Evolutionary conservation across 257 asterid species (phyloP).

Genomic region (Lantana camara): DNA sequence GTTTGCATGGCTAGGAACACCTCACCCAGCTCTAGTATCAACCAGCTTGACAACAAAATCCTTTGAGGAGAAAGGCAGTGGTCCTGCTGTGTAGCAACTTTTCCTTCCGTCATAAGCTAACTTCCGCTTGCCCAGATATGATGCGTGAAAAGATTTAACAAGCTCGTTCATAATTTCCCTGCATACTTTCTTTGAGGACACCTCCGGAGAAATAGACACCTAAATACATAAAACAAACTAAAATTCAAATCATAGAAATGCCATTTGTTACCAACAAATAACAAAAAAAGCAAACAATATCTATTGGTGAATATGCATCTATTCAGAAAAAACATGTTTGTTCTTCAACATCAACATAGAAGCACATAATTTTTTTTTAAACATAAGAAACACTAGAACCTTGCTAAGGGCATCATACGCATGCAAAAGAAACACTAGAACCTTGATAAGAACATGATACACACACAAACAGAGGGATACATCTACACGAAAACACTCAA

Average conservation of each 20-base stretch:
- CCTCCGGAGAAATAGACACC: slow-evolving; percentile 77
- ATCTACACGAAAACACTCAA: too few relatives aligned
- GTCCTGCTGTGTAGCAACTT: slow-evolving; percentile 69
- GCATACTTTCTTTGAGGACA: slow-evolving; percentile 55
- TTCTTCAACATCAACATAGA: too few relatives aligned
- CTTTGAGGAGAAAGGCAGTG: slow-evolving; percentile 61
- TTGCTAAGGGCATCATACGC: too few relatives aligned
- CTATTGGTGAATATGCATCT: neutral
- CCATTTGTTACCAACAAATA: neutral
- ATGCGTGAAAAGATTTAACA: slow-evolving; percentile 16
- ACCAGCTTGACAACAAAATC: slow-evolving; percentile 57
- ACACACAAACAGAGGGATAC: too few relatives aligned
- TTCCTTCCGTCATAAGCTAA: slow-evolving; percentile 82
- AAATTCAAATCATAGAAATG: neutral
- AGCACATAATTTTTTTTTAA: too few relatives aligned
- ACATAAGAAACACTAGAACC: too few relatives aligned
- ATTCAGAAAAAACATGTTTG: too few relatives aligned
- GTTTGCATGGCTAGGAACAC: too few relatives aligned
- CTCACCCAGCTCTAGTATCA: slow-evolving; percentile 40
- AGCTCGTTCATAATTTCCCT: slow-evolving; percentile 45
- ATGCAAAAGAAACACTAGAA: neutral
- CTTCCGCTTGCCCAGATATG: slow-evolving; percentile 47
- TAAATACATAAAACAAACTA: slow-evolving; percentile 7
- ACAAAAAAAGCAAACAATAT: too few relatives aligned
- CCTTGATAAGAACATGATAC: neutral